A percentile compares a stretch with the other conserved stretches of the same genome.
Evolutionary conservation across 2,329 filamentous ascomycete species (phyloP).

Genomic region (Neonectria coccinea): DNA sequence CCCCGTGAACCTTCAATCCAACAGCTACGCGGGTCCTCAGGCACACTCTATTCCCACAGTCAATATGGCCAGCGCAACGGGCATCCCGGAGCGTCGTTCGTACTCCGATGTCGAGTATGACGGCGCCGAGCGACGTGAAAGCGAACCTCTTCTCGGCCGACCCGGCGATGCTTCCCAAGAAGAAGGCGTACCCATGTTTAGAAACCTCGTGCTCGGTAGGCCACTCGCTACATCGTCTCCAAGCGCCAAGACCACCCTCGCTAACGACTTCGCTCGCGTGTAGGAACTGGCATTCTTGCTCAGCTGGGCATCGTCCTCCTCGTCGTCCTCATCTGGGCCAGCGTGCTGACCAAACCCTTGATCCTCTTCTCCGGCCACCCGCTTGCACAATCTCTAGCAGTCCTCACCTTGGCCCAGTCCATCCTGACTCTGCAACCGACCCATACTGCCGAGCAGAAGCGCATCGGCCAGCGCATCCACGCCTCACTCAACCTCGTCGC

Average conservation of each 20-base stretch:
- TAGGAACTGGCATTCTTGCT: slow-evolving; percentile 84
- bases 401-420: slow-evolving; percentile 82
- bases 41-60: not conserved
- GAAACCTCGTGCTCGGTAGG: slow-evolving; percentile 82
- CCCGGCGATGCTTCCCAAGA: slow-evolving; percentile 80
- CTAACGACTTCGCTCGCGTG: slow-evolving; percentile 2
- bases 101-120: slow-evolving; percentile 40
- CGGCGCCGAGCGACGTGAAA: slow-evolving; percentile 49
- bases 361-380: slow-evolving; percentile 92
- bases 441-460: slow-evolving; percentile 79
- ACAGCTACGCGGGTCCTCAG: not conserved
- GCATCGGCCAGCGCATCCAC: slow-evolving; percentile 70
- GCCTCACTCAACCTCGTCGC: slow-evolving; percentile 76
- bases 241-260: slow-evolving; percentile 18
- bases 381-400: slow-evolving; percentile 73
- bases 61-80: slow-evolving; percentile 76
- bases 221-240: not conserved
- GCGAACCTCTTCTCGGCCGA: slow-evolving; percentile 61
- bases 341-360: slow-evolving; percentile 75
- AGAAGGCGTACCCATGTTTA: slow-evolving; percentile 70
- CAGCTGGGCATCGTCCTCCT: slow-evolving; percentile 84
- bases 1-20: slow-evolving; percentile 2
- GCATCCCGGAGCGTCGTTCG: slow-evolving; percentile 67
- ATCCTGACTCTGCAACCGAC: slow-evolving; percentile 91
- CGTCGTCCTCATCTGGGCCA: slow-evolving; percentile 80